Conservation (phyloP, 2,329 filamentous ascomycete species). For the Botrytis elliptica region DNA sequence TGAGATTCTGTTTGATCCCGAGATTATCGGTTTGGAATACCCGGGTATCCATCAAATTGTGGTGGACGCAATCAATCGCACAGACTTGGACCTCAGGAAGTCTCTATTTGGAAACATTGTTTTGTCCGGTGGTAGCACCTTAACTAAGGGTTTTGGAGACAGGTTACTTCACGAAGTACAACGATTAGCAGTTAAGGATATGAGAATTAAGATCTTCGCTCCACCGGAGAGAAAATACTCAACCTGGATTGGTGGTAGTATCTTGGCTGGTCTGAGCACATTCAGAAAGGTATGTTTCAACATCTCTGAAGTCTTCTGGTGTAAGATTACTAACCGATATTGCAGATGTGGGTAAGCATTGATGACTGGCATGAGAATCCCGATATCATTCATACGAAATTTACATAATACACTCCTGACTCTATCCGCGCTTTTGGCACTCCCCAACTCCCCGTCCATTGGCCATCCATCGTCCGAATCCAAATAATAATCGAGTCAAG, state of each 20-base stretch:
- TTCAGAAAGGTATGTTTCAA: constrained; percentile 80
- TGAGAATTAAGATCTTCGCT: constrained; percentile 99
- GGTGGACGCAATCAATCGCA: constrained; percentile 91
- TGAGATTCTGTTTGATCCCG: constrained; percentile 96
- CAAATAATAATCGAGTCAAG: constrained; percentile 10
- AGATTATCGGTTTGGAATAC: constrained; percentile 95
- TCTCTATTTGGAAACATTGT: constrained; percentile 95
- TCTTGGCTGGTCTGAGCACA: constrained; percentile 92
- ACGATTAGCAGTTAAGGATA: constrained; percentile 92
- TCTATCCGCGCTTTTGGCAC: background rate
- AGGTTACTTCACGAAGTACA: constrained; percentile 89
- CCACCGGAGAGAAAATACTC: constrained; percentile 97
- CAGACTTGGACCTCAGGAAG: constrained; percentile 93
- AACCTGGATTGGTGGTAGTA: constrained; percentile 98
- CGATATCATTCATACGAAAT: constrained; percentile 97
- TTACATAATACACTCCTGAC: constrained; percentile 56
- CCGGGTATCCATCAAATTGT: constrained; percentile 97
- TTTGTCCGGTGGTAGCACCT: constrained; percentile 88
- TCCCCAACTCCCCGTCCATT: background rate
- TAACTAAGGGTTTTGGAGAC: constrained; percentile 97
- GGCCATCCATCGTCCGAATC: background rate
- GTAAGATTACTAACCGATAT: constrained; percentile 24
- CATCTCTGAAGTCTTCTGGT: constrained; percentile 5
- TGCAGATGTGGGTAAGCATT: constrained; percentile 98
- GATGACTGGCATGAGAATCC: constrained; percentile 99